Conservation (phyloP, 495 filamentous ascomycete genomes). For the Cladorrhinum samala region DNA sequence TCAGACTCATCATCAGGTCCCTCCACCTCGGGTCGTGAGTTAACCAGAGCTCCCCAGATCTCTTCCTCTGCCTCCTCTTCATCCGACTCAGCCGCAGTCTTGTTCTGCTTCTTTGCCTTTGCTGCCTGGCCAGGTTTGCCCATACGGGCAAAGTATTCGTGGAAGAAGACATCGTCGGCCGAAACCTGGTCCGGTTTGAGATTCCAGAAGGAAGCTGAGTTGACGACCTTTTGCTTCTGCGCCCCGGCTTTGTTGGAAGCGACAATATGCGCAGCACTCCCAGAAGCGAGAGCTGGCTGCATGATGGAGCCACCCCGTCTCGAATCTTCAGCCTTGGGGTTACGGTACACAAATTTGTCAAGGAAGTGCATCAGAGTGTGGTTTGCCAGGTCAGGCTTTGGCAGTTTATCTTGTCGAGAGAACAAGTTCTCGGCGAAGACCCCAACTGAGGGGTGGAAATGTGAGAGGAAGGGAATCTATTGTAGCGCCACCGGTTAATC, state of each 20-base stretch:
- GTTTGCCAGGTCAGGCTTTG: slow-evolving; percentile 79
- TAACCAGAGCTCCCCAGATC: slow-evolving; percentile 90
- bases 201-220: slow-evolving; percentile 87
- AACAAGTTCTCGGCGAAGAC: slow-evolving; percentile 70
- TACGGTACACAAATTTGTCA: slow-evolving; percentile 93
- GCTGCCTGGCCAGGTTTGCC: slow-evolving; percentile 57
- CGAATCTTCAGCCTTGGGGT: slow-evolving; percentile 62
- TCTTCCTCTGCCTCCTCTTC: slow-evolving; percentile 60
- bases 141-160: slow-evolving; percentile 82
- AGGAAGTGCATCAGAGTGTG: slow-evolving; percentile 93
- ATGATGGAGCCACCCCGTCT: slow-evolving; percentile 81
- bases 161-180: slow-evolving; percentile 95
- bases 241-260: slow-evolving; percentile 48
- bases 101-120: slow-evolving; percentile 49
- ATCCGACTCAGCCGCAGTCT: slow-evolving; percentile 36
- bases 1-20: slow-evolving; percentile 46
- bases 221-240: slow-evolving; percentile 55
- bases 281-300: slow-evolving; percentile 75
- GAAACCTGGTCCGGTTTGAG: slow-evolving; percentile 79
- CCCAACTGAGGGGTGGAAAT: slow-evolving; percentile 95
- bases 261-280: slow-evolving; percentile 57
- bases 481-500: not conserved
- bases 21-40: slow-evolving; percentile 49
- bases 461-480: slow-evolving; percentile 63
- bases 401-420: slow-evolving; percentile 57